Evolutionary conservation across 345 rosid genomes (phyloP), one percentile per base, ranked within the genome.

Genomic region (Populus nigra): DNA sequence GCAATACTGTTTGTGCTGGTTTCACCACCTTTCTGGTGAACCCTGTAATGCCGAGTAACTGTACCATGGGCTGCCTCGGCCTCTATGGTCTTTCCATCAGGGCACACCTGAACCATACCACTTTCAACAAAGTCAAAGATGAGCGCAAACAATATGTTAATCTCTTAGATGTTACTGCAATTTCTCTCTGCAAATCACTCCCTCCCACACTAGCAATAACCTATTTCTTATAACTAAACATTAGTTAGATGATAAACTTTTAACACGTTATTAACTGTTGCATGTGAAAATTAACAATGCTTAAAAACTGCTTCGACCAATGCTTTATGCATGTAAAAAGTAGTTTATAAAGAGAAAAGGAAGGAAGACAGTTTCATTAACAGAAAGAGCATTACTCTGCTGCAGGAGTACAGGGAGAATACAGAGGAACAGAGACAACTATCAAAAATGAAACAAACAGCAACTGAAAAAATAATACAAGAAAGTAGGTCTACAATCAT

Each of bases 31-130:
- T 93, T 96, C 88, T 96, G 99, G 65, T 96, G 98, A 83, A 96
- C 99, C 79, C 99, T 86, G 85, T 81, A 96, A 87, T 96, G 99
- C 43, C 99, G 88, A 2, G 99, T 96, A 39, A 96, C 99, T 0
- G 99, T 96, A 66, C 99, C 99, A 50, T 96, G 99, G 6, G 99
- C 99, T 33, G 99, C 99, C 85, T 96, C 99, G 72, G 99, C 96
- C 87, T 96, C 99, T 43, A 96, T 93, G 0, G 99, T 96, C 87
- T 93, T 96, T 20, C 99, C 99, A 82, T 96, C 99, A 0, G 99
- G 99, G 80, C 99, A 96, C 50, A 96, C 98, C 99, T 96, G 86
- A 77, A 68, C 15, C 73, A 79, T n/a, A 23, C 57, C 66, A 80
- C 20, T 31, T 65, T 27, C 10, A 16, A 31, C 38, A 29, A 31